Evolutionary conservation across 768 basidiomycete species (phyloP).

Genomic region (Suillus tomentosus): DNA sequence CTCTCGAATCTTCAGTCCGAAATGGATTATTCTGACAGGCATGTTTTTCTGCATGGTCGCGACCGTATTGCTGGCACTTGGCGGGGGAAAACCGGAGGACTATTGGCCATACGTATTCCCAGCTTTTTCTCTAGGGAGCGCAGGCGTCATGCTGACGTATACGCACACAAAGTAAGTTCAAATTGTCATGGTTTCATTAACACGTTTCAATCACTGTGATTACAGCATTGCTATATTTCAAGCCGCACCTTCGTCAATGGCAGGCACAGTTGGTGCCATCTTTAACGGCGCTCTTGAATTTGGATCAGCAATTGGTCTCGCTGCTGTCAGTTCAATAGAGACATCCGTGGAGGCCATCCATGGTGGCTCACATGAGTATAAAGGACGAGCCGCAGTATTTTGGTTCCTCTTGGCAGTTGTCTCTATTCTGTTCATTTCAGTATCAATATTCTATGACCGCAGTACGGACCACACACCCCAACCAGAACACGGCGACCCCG

Average conservation of each 20-base stretch:
- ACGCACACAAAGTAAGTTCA: conserved; percentile 50
- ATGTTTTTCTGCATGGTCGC: conserved; percentile 39
- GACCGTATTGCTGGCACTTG: conserved; percentile 44
- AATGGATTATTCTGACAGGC: conserved; percentile 49
- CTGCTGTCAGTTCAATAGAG: conserved; percentile 50
- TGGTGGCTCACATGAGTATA: conserved; percentile 34
- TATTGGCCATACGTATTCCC: conserved; percentile 55
- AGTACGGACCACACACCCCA: conserved; percentile 16
- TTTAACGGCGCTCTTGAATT: conserved; percentile 57
- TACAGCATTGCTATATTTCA: conserved; percentile 52
- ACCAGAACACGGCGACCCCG: neutral
- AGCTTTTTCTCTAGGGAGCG: conserved; percentile 49
- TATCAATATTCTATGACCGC: conserved; percentile 38
- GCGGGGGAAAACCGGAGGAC: conserved; percentile 38
- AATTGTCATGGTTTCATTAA: neutral
- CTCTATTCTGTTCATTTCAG: conserved; percentile 31
- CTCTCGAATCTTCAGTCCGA: conserved; percentile 39
- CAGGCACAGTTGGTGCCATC: conserved; percentile 57
- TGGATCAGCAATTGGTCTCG: conserved; percentile 52
- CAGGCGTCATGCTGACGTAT: conserved; percentile 47
- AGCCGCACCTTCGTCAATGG: conserved; percentile 46
- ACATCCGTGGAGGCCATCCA: conserved; percentile 40
- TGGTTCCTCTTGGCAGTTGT: conserved; percentile 46
- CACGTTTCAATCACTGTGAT: conserved; percentile 2
- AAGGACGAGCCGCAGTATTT: conserved; percentile 46